Evolutionary conservation across 169 alveolate genomes (phyloP), one percentile per base, ranked within the genome.

Genomic region (Eimeria sp.): DNA sequence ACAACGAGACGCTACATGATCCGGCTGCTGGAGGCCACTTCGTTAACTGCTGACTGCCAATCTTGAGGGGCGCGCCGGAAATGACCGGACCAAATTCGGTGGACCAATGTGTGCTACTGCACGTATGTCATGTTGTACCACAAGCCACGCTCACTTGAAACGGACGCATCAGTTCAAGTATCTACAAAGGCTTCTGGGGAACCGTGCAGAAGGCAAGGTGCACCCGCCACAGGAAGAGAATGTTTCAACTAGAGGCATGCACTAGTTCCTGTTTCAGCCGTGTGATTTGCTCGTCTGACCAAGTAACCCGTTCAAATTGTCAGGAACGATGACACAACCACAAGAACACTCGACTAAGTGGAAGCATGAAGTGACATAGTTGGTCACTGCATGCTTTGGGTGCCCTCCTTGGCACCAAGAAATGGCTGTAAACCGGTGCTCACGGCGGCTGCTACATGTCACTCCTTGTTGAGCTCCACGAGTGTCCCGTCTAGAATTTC

Each of bases 401-500:
- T 45, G 67, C 65, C 67, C 10, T 76, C 45, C 61, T 51, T 45
- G 49, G 43, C 67, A 51, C 65, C 73, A 27, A 27, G 25, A n/a
- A 47, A 1, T 51, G 27, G 22, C 49, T n/a, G 30, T 82, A 49
- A 34, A 30, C 58, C 20, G 25, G 78, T 18, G 54, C 27, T 84
- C 51, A 18, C 40, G 67, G 58, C n/a, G 49, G 78, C 65, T 43
- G 0, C 65, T 43, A 82, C 93, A 47, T 49, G 47, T 43, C 49
- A 87, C 30, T 87, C 93, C 47, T 40, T 87, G 93, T 58, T 63
- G 47, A 87, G 82, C 25, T 87, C 93, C 34, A 72, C 73, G 61
- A 87, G 49, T 47, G 93, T 87, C 49, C 93, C 93, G 45, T 87
- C 93, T 43, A 87, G 73, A 61, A 87, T 87, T n/a, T 87, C 93